Base-by-base conservation (phyloP, 129 eudicot species). In the Escallonia rubra region DNA sequence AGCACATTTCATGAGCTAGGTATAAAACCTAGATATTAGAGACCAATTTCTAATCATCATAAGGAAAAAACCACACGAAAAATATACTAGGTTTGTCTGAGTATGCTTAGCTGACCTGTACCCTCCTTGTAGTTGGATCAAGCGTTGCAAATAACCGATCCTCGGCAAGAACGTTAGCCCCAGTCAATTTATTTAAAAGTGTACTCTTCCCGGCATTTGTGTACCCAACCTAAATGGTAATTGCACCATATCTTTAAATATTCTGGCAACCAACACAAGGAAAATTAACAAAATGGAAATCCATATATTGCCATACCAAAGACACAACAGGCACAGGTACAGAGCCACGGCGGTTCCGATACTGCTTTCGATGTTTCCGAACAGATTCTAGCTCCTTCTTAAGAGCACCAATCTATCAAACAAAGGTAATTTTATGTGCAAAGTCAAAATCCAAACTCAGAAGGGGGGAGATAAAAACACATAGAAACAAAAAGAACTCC, bases 151-250 rank as follows among this genome's bases (percentile, higher is more conserved):
- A 92, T 60, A 92, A 78, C 60, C 82, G 75, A 80, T 92, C 96
- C 82, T 92, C 98, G 56, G 96, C 96, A 78, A 92, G 98, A 83
- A 92, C 98, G 65, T 83, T 76, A 70, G 98, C 96, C 60, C 98
- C 98, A 64, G 98, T 92, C 66, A 92, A 75, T 57, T 67, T 83
- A 82, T 92, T 92, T 61, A 92, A 73, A 39, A 88, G 81, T 15
- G 98, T 92, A 76, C 98, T 92, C 81, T 92, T 92, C 79, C 98
- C 98, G 66, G 98, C 98, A 82, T 88, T 92, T 71, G 98, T 92
- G 78, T 92, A 92, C 41, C 98, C 98, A 70, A 88, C 95, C 98
- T 92, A 63, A 71, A 66, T 50, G 63, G 47, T 34, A 59, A 41
- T 49, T 3, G 38, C 39, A 56, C 61, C 65, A 60, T 10, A 43